phyloP scores from a whole-genome alignment of 2,329 filamentous ascomycete species.

The Fusarium chuoi region DNA sequence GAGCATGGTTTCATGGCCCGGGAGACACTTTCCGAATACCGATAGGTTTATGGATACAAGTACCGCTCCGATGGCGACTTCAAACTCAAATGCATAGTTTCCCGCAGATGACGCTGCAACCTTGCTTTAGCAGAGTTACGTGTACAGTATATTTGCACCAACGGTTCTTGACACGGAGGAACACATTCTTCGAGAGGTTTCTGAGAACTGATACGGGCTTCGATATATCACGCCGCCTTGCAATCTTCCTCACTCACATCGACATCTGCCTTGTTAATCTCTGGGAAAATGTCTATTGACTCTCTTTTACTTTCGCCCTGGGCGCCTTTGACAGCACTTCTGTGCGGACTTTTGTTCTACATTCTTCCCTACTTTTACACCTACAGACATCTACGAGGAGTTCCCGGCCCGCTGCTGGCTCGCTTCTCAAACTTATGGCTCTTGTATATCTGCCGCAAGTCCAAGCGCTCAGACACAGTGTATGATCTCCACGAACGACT shows the following conservation, averaged over 20 bases:
- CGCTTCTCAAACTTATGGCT: conserved; percentile 4
- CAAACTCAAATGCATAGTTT: neutral
- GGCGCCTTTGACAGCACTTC: neutral
- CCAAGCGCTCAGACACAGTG: neutral
- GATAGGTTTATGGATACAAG: neutral
- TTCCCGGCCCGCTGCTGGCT: neutral
- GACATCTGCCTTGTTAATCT: neutral
- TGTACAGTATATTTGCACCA: no score
- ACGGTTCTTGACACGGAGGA: neutral
- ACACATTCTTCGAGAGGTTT: neutral
- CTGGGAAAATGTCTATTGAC: neutral
- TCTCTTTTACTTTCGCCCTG: neutral
- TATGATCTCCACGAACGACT: neutral
- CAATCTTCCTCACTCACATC: neutral
- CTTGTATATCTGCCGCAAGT: neutral
- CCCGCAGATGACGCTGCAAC: neutral
- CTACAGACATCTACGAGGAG: neutral
- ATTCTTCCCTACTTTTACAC: neutral
- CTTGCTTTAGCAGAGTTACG: neutral
- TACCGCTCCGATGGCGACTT: rapidly evolving
- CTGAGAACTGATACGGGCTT: neutral
- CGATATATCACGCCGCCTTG: rapidly evolving
- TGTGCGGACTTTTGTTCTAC: neutral
- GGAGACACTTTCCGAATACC: neutral
- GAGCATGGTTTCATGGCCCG: neutral